phyloP scores from a whole-genome alignment of 176 grass and related monocot species.

The Carex kokanica region DNA sequence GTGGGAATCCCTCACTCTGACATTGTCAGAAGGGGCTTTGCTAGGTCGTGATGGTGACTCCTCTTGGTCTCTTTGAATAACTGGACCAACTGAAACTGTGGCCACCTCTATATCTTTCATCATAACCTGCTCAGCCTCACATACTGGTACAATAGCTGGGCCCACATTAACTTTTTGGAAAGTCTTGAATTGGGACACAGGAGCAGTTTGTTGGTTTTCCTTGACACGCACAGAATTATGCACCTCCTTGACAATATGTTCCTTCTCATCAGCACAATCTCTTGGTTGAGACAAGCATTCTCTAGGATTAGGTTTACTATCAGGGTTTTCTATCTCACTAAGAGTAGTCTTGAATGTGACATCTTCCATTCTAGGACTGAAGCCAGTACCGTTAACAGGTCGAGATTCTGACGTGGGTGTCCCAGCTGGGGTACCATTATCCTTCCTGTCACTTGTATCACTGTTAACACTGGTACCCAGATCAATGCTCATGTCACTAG shows the following conservation, averaged over 20 bases:
- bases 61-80: conserved; percentile 19
- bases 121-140: conserved; percentile 15
- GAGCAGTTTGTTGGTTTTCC: conserved; percentile 33
- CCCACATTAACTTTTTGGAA: conserved; percentile 35
- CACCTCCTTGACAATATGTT: conserved; percentile 17
- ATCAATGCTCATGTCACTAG: conserved; percentile 98
- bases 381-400: not conserved
- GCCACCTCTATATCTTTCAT: conserved; percentile 32
- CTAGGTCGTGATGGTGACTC: not conserved
- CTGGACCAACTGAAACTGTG: conserved; percentile 5
- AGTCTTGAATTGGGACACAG: conserved; percentile 37
- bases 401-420: conserved; percentile 56
- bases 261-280: conserved; percentile 21
- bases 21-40: not conserved
- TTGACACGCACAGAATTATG: not conserved
- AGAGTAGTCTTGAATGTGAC: conserved; percentile 4
- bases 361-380: conserved; percentile 20
- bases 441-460: conserved; percentile 56
- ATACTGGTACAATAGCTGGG: not conserved
- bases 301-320: conserved; percentile 13
- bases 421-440: conserved; percentile 46
- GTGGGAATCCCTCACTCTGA: conserved; percentile 4
- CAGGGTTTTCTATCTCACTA: not conserved
- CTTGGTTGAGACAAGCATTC: conserved; percentile 10
- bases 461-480: conserved; percentile 51